Evolutionary conservation across 2,329 filamentous ascomycete species (phyloP).

Genomic region (Cordyceps pruinosa): DNA sequence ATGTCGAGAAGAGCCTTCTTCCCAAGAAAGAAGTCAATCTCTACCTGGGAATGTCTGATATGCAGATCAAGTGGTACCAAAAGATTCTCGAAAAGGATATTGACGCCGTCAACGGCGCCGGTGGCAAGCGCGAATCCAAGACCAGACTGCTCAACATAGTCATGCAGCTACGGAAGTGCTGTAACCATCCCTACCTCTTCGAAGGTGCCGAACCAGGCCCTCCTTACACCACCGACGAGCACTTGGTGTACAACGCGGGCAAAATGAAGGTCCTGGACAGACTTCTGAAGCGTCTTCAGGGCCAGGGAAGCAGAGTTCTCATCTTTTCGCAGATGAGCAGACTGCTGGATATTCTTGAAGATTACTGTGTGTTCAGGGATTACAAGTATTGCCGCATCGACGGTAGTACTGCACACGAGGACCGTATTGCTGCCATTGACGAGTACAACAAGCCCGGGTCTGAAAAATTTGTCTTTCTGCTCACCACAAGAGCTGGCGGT

Average conservation of each 20-base stretch:
- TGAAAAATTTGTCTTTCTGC: constrained; percentile 92
- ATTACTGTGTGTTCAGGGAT: constrained; percentile 93
- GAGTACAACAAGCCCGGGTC: constrained; percentile 96
- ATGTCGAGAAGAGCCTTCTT: constrained; percentile 94
- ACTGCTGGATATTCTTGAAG: constrained; percentile 91
- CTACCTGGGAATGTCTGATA: constrained; percentile 97
- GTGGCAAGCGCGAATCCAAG: constrained; percentile 95
- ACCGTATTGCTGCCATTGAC: constrained; percentile 94
- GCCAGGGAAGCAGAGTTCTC: constrained; percentile 86
- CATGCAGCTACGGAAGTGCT: constrained; percentile 98
- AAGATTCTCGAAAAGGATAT: constrained; percentile 99
- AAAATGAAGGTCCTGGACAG: constrained; percentile 98
- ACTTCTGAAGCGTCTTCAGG: constrained; percentile 73
- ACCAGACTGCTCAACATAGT: constrained; percentile 96
- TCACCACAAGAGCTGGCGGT: constrained; percentile 92
- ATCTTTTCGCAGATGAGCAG: constrained; percentile 99
- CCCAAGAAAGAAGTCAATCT: constrained; percentile 97
- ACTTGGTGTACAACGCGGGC: constrained; percentile 84
- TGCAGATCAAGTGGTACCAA: constrained; percentile 99
- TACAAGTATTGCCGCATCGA: constrained; percentile 98
- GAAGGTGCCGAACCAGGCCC: constrained; percentile 95
- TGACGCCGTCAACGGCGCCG: constrained; percentile 93
- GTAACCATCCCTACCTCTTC: constrained; percentile 96
- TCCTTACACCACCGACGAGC: constrained; percentile 96
- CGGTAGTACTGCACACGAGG: constrained; percentile 91